A percentile compares a stretch with the other conserved stretches of the same genome.
phyloP scores from a whole-genome alignment of 495 filamentous ascomycete genomes.

The Podospora pseudocomata region DNA sequence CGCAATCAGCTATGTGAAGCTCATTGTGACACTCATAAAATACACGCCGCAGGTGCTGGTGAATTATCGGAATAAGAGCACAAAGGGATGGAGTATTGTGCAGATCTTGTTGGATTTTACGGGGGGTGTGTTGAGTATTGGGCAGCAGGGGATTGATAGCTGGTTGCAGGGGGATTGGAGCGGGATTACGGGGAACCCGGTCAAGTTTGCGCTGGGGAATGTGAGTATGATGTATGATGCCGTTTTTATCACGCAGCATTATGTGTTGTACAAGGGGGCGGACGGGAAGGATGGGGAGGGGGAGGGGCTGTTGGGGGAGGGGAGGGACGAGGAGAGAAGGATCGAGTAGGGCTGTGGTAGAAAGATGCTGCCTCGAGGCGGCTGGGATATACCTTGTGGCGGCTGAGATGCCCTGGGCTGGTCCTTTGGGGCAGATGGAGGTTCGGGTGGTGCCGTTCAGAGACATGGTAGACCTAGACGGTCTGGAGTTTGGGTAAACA shows the following conservation, averaged over 20 bases:
- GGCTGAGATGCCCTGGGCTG: no score
- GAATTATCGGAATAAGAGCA: conserved; percentile 80
- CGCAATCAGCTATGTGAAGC: conserved; percentile 76
- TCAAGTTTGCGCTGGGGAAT: conserved; percentile 82
- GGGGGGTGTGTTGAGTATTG: conserved; percentile 77
- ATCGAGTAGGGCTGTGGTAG: background rate
- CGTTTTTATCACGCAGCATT: conserved; percentile 86
- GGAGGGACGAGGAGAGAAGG: conserved; percentile 27
- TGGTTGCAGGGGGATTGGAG: conserved; percentile 82
- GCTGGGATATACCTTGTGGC: no score
- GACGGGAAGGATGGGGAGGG: conserved; percentile 30
- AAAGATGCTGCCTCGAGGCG: no score
- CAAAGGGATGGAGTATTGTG: conserved; percentile 78
- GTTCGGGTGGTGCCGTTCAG: no score
- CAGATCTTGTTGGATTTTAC: conserved; percentile 82
- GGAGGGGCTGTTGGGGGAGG: conserved; percentile 36
- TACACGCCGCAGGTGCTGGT: conserved; percentile 82
- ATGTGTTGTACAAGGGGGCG: conserved; percentile 60
- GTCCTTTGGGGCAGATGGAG: no score
- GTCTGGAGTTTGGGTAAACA: no score
- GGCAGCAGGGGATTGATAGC: conserved; percentile 79
- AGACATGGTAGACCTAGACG: no score
- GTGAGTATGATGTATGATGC: conserved; percentile 81
- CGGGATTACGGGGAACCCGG: conserved; percentile 84
- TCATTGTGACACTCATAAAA: conserved; percentile 84